Evolutionary conservation across 108 stramenopile genomes (phyloP).

Genomic region (Conticribra guillardii): DNA sequence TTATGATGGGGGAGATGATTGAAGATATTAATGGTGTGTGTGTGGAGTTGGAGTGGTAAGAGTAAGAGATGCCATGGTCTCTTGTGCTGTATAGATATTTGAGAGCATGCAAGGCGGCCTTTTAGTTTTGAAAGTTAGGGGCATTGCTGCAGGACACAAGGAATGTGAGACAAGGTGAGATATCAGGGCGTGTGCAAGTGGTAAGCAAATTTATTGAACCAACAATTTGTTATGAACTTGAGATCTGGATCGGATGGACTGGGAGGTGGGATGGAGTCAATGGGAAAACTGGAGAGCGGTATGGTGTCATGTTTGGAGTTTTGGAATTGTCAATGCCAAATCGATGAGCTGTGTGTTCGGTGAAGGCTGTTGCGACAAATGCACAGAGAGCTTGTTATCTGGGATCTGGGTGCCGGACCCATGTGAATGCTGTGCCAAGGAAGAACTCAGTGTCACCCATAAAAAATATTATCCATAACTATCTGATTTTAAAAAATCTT

Average conservation of each 20-base stretch:
- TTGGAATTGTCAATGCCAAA: slow-evolving; percentile 2
- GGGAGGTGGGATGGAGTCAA: slow-evolving; percentile 30
- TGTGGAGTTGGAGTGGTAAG: slow-evolving; percentile 7
- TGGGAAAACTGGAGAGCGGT: slow-evolving; percentile 24
- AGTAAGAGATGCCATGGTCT: slow-evolving; percentile 19
- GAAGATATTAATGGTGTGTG: slow-evolving; percentile 4
- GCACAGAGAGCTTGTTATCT: slow-evolving; percentile 18
- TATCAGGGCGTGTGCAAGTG: slow-evolving; percentile 9
- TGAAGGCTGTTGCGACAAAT: slow-evolving; percentile 27
- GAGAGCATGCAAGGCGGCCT: slow-evolving; percentile 21
- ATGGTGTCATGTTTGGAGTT: too few relatives aligned
- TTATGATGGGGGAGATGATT: slow-evolving; percentile 21
- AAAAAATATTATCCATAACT: too few relatives aligned
- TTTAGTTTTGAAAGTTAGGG: not conserved
- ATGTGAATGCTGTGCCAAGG: slow-evolving; percentile 19
- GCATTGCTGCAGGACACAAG: slow-evolving; percentile 9
- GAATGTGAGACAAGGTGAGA: slow-evolving; percentile 5
- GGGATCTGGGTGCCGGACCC: not conserved
- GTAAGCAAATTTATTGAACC: slow-evolving; percentile 20
- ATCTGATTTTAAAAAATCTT: too few relatives aligned
- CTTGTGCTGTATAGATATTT: slow-evolving; percentile 21
- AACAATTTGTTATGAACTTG: slow-evolving; percentile 6
- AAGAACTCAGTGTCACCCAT: slow-evolving; percentile 24
- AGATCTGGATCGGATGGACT: slow-evolving; percentile 16
- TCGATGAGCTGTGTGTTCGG: too few relatives aligned